These are phyloP conservation scores for Lizonia empirigonia DNA, from an alignment of 2,329 filamentous ascomycete genomes.

Conservation along the genomic window DNA sequence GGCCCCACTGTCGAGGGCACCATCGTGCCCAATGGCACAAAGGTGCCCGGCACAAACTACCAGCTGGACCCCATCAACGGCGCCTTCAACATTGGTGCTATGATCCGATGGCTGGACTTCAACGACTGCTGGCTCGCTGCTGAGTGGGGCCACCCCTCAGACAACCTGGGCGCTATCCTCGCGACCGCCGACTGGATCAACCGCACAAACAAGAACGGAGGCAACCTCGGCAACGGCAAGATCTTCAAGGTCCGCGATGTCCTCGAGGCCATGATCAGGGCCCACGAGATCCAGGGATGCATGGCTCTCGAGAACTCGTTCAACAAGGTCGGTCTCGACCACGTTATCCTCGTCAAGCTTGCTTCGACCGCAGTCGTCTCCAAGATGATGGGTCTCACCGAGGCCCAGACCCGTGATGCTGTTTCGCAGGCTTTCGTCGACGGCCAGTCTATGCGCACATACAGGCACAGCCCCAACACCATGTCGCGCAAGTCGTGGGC, in stretches of 20 bases:
- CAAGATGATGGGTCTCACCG: conserved; percentile 88
- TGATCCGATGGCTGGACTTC: conserved; percentile 99
- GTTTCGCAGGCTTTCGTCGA: conserved; percentile 98
- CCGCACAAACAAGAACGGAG: conserved; percentile 87
- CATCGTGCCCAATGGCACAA: conserved; percentile 86
- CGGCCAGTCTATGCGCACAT: conserved; percentile 92
- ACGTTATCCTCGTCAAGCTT: conserved; percentile 97
- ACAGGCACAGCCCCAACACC: conserved; percentile 97
- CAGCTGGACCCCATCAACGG: conserved; percentile 94
- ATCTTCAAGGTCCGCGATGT: conserved; percentile 88
- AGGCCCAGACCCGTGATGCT: conserved; percentile 91
- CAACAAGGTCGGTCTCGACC: conserved; percentile 98
- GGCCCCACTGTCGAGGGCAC: conserved; percentile 92
- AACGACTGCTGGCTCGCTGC: conserved; percentile 99
- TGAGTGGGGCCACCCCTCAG: conserved; percentile 98
- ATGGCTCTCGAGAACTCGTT: conserved; percentile 96
- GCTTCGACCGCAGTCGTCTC: conserved; percentile 92
- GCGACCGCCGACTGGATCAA: conserved; percentile 98
- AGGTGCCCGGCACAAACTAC: conserved; percentile 89
- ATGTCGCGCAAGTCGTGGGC: conserved; percentile 99
- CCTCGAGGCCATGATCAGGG: conserved; percentile 97
- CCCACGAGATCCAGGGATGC: conserved; percentile 98
- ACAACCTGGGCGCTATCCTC: conserved; percentile 96
- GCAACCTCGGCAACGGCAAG: conserved; percentile 72
- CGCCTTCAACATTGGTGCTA: conserved; percentile 98